Percentiles rank a stretch among this genome's conserved stretches.
Conservation (phyloP, 1,284 basidiomycete species). For the Meripilus lineatus region DNA sequence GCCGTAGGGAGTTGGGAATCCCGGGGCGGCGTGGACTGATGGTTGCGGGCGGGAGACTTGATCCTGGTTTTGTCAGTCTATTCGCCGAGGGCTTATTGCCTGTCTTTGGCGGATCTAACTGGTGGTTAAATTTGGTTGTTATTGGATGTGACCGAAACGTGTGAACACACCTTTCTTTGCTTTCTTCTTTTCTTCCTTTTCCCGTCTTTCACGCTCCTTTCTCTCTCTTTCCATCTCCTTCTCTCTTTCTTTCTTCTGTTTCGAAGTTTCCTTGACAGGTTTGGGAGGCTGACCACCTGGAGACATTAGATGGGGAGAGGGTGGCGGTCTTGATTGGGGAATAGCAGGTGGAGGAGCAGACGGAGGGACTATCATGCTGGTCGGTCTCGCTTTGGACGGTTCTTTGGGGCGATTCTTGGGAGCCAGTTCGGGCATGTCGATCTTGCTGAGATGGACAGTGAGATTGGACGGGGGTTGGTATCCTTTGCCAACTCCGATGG, state of each 20-base stretch:
- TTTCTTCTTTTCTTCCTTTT: constrained; percentile 21
- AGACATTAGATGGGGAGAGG: no score
- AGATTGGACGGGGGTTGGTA: constrained; percentile 66
- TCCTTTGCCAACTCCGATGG: constrained; percentile 31
- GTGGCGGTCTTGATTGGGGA: no score
- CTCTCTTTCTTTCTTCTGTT: constrained; percentile 15
- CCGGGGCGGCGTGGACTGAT: no score
- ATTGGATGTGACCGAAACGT: background rate
- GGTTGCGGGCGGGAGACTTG: constrained; percentile 29
- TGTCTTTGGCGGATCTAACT: background rate
- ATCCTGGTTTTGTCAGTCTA: constrained; percentile 25
- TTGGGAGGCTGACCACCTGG: no score
- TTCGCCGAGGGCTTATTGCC: constrained; percentile 1
- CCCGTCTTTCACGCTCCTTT: constrained; percentile 13
- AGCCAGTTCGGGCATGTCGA: constrained; percentile 77
- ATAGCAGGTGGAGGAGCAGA: no score
- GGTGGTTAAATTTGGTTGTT: background rate
- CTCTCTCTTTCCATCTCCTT: constrained; percentile 13
- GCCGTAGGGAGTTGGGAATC: no score
- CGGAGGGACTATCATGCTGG: background rate
- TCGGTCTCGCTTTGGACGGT: constrained; percentile 2
- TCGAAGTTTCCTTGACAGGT: constrained; percentile 11
- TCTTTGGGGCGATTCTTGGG: constrained; percentile 6
- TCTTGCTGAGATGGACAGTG: constrained; percentile 74
- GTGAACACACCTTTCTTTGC: constrained; percentile 18